Evolutionary conservation across 176 grass and related monocot genomes (phyloP).

Genomic region (Phoenix dactylifera): DNA sequence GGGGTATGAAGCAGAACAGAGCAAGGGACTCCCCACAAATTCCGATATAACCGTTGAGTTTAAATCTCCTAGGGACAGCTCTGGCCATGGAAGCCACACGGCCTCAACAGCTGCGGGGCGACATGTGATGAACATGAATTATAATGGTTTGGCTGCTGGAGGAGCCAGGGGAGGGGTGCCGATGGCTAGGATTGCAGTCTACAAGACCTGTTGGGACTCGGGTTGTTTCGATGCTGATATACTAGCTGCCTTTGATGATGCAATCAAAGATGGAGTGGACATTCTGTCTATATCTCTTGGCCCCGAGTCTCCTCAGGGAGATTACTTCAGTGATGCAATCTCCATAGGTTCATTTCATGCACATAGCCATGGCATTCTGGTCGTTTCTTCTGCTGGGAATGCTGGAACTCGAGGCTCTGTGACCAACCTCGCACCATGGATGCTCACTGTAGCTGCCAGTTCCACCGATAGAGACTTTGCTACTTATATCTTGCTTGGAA

Average conservation of each 20-base stretch:
- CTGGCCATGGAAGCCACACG: constrained; percentile 20
- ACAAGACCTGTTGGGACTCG: constrained; percentile 19
- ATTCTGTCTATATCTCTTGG: constrained; percentile 19
- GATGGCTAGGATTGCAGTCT: constrained; percentile 22
- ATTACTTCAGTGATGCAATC: constrained; percentile 19
- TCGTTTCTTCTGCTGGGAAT: constrained; percentile 24
- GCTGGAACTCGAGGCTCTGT: constrained; percentile 15
- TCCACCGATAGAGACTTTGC: constrained; percentile 20
- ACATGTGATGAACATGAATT: constrained; percentile 14
- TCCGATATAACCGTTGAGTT: constrained; percentile 1
- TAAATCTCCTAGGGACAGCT: constrained; percentile 22
- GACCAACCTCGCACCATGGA: constrained; percentile 20
- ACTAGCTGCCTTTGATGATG: constrained; percentile 19
- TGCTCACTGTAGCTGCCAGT: constrained; percentile 19
- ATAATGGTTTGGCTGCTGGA: constrained; percentile 18
- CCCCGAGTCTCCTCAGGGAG: constrained; percentile 12
- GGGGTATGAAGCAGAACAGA: constrained; percentile 11
- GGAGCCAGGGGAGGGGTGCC: constrained; percentile 18
- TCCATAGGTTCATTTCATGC: constrained; percentile 22
- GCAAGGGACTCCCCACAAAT: background rate
- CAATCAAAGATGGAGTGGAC: constrained; percentile 20
- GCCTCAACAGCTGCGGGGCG: constrained; percentile 17
- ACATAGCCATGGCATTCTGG: constrained; percentile 11
- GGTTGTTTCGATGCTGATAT: constrained; percentile 22
- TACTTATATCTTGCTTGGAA: constrained; percentile 10